Evolutionary conservation across 805 yeast species (phyloP), one percentile per base, ranked within the genome.

Genomic region (Naumovozyma dairenensis): DNA sequence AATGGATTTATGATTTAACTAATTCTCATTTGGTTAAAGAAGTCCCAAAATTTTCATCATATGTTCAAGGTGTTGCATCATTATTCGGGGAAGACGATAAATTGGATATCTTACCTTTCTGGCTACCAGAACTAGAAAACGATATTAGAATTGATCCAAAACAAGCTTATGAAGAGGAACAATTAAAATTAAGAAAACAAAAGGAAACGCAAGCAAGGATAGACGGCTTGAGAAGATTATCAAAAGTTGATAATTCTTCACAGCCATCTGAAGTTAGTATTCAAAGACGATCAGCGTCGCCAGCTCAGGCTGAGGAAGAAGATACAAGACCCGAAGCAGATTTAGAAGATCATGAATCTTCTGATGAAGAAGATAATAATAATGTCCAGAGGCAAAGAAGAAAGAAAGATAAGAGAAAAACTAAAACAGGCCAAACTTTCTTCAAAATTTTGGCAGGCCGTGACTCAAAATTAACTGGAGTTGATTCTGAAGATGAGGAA

Each of bases 1-100:
- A 70, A 37, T 89, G 98, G 98, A 72, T 92, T 42, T 79, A 77
- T 45, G 98, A 89, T 43, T 70, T 89, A 49, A 78, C 84, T 20
- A 74, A 77, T 37, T 72, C 85, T 17, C 87, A 84, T 51, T 66
- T 89, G 46, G 94, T 86, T 31, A 86, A 84, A 54, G 96, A 86
- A 57, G 87, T 89, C 40, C 96, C 96, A 36, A 82, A 83, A 50
- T 89, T 89, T 52, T 83, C 95, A 33, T 84, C 86, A 60, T 89
- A 82, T 55, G 71, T 89, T 45, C 98, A 89, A 56, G 97, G 97
- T 61, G 74, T 86, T 37, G 86, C 96, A 4, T 70, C 85, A 2
- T 67, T 89, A 42, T 89, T 78, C 53, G 73, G 85, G 34, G 97
- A 89, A 53, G 96, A 89, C 49, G 62, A 57, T 22, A 79, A 80